Evolutionary conservation across 2,329 filamentous ascomycete genomes (phyloP).

Genomic region (Pezicula radicicola): DNA sequence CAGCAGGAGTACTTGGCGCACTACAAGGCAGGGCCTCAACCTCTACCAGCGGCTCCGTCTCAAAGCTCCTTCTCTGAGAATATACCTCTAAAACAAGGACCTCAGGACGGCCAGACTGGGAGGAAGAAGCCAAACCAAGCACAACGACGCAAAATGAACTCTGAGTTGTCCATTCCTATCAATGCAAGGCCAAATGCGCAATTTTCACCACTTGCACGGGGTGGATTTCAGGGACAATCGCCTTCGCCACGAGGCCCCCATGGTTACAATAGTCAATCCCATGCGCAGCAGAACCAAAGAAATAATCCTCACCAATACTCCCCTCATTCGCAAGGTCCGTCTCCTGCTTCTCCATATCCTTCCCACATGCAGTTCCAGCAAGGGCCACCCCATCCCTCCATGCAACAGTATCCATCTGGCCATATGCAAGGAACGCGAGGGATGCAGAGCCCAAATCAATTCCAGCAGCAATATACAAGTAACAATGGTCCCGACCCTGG

Average conservation of each 20-base stretch:
- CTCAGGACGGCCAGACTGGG: constrained; percentile 17
- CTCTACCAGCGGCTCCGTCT: background rate
- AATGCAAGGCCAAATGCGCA: constrained; percentile 38
- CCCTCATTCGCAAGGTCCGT: constrained; percentile 3
- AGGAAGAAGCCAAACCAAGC: constrained; percentile 58
- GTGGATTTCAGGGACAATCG: constrained; percentile 27
- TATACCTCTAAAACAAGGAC: background rate
- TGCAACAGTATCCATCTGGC: constrained; percentile 10
- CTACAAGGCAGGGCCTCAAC: background rate
- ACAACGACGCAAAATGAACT: constrained; percentile 59
- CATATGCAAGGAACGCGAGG: constrained; percentile 11
- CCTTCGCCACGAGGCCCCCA: constrained; percentile 4
- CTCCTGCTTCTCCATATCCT: constrained; percentile 16
- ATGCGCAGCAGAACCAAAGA: constrained; percentile 24
- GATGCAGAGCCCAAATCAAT: constrained; percentile 4
- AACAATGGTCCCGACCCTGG: constrained; percentile 2
- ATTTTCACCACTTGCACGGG: constrained; percentile 25
- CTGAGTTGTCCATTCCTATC: constrained; percentile 54
- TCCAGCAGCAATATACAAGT: constrained; percentile 7
- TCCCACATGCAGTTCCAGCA: constrained; percentile 12
- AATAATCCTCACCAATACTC: constrained; percentile 20
- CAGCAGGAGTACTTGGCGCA: constrained; percentile 18
- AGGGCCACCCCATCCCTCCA: constrained; percentile 30
- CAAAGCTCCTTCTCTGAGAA: background rate
- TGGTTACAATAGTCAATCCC: constrained; percentile 17